Evolutionary conservation across 2,329 filamentous ascomycete species (phyloP).

Genomic region (Diplodia sapinea): DNA sequence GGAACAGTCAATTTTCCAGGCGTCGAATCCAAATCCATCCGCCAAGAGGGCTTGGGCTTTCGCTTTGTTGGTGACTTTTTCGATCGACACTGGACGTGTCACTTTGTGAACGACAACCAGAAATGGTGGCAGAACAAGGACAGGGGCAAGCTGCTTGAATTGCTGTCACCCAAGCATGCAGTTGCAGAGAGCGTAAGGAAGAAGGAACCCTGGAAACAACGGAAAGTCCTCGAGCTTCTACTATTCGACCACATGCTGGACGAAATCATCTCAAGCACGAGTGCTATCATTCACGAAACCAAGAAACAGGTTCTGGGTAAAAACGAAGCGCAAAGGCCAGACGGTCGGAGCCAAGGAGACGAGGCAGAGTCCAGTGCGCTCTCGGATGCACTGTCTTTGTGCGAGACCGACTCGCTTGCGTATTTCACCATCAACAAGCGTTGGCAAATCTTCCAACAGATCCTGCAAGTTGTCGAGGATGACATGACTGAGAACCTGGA

Average conservation of each 20-base stretch:
- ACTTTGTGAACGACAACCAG: neutral
- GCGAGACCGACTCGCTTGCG: neutral
- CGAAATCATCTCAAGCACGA: slow-evolving; percentile 17
- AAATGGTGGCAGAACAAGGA: neutral
- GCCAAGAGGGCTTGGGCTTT: slow-evolving; percentile 34
- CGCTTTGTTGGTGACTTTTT: slow-evolving; percentile 38
- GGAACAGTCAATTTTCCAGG: too few species aligned
- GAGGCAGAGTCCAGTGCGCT: slow-evolving; percentile 1
- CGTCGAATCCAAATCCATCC: neutral
- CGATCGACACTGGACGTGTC: neutral
- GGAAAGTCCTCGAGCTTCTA: slow-evolving; percentile 38
- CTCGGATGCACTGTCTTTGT: slow-evolving; percentile 29
- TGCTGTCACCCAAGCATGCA: neutral
- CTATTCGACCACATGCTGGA: slow-evolving; percentile 37
- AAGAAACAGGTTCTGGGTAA: neutral
- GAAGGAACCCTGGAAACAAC: too few species aligned
- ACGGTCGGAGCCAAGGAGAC: too few species aligned
- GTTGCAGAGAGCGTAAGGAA: too few species aligned
- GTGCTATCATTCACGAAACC: neutral
- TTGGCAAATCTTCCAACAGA: slow-evolving; percentile 35
- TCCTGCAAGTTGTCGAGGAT: slow-evolving; percentile 35
- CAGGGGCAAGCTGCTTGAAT: neutral
- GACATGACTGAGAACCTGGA: slow-evolving; percentile 34
- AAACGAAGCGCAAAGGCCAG: too few species aligned
- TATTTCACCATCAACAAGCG: slow-evolving; percentile 28